phyloP scores from a whole-genome alignment of 2,329 filamentous ascomycete genomes.

The Exophiala dermatitidis region DNA sequence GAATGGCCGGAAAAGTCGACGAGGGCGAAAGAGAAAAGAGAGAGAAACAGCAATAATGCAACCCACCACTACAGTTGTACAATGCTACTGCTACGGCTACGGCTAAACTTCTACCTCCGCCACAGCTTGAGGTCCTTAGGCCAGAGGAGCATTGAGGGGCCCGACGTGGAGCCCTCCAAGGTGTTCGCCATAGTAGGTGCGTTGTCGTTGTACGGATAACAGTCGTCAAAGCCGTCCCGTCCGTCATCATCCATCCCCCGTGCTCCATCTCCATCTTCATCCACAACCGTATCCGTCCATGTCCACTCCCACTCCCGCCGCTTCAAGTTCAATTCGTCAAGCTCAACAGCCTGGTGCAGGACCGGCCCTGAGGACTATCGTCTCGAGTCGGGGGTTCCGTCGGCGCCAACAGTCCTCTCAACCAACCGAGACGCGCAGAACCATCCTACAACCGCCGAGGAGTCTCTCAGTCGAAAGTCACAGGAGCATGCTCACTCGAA shows the following conservation, averaged over 20 bases:
- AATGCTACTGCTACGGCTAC: no score
- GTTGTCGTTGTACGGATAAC: background rate
- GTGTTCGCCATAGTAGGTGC: background rate
- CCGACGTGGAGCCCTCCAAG: no score
- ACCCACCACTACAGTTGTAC: no score
- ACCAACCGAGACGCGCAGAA: background rate
- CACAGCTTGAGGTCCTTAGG: no score
- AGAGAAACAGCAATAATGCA: no score
- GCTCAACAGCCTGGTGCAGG: background rate
- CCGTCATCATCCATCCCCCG: no score
- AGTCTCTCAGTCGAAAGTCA: no score
- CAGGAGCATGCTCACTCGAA: no score
- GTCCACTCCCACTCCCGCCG: background rate
- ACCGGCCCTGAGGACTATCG: background rate
- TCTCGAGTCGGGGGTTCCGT: background rate
- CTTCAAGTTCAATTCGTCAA: background rate
- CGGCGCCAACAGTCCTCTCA: background rate
- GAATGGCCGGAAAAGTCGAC: no score
- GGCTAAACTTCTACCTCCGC: no score
- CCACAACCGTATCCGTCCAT: background rate
- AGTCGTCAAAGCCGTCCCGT: background rate
- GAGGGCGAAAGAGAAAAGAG: no score
- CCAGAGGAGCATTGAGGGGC: no score
- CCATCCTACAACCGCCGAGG: background rate
- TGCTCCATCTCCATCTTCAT: background rate